These are phyloP conservation scores for Saccharomycopsis fibuligera DNA, from an alignment of 805 yeast genomes.

Conservation along the genomic window DNA sequence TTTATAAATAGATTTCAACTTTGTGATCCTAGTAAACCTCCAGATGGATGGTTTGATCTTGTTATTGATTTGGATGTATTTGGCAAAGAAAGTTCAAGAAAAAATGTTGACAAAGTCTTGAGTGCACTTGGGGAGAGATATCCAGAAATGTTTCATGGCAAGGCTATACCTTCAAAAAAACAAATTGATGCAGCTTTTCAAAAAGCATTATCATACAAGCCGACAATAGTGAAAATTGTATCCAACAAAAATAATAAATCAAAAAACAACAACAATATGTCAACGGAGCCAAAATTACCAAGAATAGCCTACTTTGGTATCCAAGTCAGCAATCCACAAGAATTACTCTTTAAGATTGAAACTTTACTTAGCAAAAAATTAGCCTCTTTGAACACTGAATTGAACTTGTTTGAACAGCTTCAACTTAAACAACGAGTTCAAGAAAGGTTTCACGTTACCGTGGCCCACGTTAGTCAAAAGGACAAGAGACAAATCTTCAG, in stretches of 20 bases:
- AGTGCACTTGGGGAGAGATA: conserved; percentile 28
- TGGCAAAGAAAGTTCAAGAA: conserved; percentile 37
- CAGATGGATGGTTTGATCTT: conserved; percentile 63
- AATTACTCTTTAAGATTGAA: not conserved
- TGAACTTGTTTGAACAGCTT: conserved; percentile 22
- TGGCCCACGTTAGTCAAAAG: conserved; percentile 41
- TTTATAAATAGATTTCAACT: conserved; percentile 68
- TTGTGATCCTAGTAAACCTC: conserved; percentile 38
- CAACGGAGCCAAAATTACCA: not conserved
- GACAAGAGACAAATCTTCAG: conserved; percentile 1
- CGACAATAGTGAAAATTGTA: conserved; percentile 40
- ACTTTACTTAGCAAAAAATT: not conserved
- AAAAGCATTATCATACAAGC: conserved; percentile 48
- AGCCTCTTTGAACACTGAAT: not conserved
- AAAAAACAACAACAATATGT: not conserved
- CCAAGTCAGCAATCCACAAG: not conserved
- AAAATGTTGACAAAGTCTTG: conserved; percentile 43
- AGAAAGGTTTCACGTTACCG: conserved; percentile 57
- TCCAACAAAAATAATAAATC: not conserved
- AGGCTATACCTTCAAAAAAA: conserved; percentile 34
- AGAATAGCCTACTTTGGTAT: conserved; percentile 15
- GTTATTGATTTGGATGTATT: conserved; percentile 51
- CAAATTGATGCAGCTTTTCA: conserved; percentile 42
- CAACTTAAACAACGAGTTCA: conserved; percentile 37
- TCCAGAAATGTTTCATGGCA: conserved; percentile 34